These are phyloP conservation scores for Rhodotorula paludigena DNA, from an alignment of 768 basidiomycete species.

Conservation along the genomic window DNA sequence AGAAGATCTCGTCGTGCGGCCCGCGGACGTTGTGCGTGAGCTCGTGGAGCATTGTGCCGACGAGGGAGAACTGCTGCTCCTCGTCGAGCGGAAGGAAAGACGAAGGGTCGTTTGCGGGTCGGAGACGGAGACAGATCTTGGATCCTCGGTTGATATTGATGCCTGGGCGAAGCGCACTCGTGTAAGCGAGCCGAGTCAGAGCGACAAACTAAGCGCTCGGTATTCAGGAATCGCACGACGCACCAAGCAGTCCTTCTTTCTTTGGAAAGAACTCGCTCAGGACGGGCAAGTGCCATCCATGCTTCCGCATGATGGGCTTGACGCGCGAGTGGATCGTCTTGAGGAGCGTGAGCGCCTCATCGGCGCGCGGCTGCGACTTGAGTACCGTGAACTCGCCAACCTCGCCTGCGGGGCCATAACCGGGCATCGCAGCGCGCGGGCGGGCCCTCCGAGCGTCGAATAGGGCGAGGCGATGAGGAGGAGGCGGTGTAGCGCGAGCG, in stretches of 20 bases:
- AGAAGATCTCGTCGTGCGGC: constrained; percentile 54
- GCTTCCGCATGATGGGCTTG: constrained; percentile 88
- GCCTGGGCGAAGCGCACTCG: background rate
- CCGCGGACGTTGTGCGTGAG: constrained; percentile 49
- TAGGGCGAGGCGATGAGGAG: no score
- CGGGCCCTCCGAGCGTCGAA: no score
- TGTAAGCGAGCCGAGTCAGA: background rate
- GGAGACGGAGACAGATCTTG: constrained; percentile 75
- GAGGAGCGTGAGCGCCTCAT: constrained; percentile 64
- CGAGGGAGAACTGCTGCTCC: no score
- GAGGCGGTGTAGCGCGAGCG: no score
- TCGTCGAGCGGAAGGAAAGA: constrained; percentile 53
- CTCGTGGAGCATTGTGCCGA: constrained; percentile 53
- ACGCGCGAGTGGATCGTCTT: constrained; percentile 58
- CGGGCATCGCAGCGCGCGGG: no score
- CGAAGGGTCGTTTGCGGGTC: constrained; percentile 52
- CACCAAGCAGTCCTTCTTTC: constrained; percentile 66
- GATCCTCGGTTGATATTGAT: constrained; percentile 63
- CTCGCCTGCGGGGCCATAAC: constrained; percentile 20
- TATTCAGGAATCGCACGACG: constrained; percentile 41
- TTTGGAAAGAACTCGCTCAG: constrained; percentile 75
- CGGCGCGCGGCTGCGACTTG: constrained; percentile 61
- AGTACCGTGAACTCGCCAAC: constrained; percentile 56
- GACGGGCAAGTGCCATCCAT: constrained; percentile 59
- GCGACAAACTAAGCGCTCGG: background rate